A percentile compares a stretch with the other conserved stretches of the same genome.
These are phyloP conservation scores for Wallacemonas sp. DNA, from an alignment of 208 protist genomes.

Conservation along the genomic window DNA sequence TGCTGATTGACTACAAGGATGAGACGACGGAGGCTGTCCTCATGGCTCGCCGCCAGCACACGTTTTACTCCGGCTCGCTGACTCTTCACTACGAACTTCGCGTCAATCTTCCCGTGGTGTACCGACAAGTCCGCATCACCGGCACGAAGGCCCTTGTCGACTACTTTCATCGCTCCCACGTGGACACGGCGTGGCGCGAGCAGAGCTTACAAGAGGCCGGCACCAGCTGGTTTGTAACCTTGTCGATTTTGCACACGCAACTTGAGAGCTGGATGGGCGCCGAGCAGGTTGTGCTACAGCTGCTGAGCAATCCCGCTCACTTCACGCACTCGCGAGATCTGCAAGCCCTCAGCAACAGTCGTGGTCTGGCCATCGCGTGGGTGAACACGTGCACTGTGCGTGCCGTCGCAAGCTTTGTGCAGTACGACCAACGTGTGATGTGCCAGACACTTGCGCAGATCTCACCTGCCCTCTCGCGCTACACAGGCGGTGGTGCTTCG, in stretches of 20 bases:
- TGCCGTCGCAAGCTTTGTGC: conserved; percentile 64
- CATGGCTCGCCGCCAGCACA: conserved; percentile 57
- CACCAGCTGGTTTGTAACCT: conserved; percentile 51
- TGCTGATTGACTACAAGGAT: conserved; percentile 68
- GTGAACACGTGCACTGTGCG: conserved; percentile 51
- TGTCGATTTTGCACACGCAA: conserved; percentile 60
- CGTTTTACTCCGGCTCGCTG: conserved; percentile 68
- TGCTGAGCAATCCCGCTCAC: conserved; percentile 26
- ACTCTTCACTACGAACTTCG: conserved; percentile 79
- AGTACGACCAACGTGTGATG: conserved; percentile 23
- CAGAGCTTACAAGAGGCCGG: conserved; percentile 20
- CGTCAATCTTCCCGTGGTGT: conserved; percentile 60
- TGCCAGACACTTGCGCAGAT: conserved; percentile 15
- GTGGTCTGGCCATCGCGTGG: conserved; percentile 64
- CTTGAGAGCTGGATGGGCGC: conserved; percentile 62
- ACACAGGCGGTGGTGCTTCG: neutral
- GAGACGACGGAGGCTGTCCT: conserved; percentile 48
- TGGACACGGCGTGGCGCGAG: conserved; percentile 19
- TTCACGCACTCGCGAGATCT: conserved; percentile 25
- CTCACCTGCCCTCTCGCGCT: conserved; percentile 19
- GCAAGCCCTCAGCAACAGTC: conserved; percentile 33
- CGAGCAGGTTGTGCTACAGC: conserved; percentile 60
- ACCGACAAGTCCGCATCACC: conserved; percentile 65
- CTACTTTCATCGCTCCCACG: conserved; percentile 47
- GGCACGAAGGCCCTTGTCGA: conserved; percentile 74